Conservation (phyloP, 1,139 yeast genomes). For the Saccharomyces pastorianus region DNA sequence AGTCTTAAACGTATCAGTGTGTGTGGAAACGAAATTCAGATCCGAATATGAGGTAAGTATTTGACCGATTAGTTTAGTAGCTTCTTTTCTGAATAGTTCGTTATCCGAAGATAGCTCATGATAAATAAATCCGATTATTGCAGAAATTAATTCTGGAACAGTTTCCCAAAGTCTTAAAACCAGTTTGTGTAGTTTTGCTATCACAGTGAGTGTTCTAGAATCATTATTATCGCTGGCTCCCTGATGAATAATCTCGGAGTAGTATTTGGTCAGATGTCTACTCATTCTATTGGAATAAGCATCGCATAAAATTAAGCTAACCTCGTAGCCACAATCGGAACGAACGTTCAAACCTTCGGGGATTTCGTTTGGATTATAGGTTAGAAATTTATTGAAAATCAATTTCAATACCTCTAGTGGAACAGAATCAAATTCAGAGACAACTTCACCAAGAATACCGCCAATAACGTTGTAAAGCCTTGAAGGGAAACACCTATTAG, state of each 20-base stretch:
- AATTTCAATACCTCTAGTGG: constrained; percentile 56
- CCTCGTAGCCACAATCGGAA: constrained; percentile 52
- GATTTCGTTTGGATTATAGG: constrained; percentile 28
- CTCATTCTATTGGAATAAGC: constrained; percentile 68
- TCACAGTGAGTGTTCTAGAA: constrained; percentile 32
- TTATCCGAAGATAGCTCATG: constrained; percentile 75
- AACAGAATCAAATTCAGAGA: constrained; percentile 65
- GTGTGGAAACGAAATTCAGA: constrained; percentile 52
- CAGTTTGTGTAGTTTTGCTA: constrained; percentile 54
- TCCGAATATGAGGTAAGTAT: constrained; percentile 48
- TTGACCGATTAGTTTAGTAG: constrained; percentile 66
- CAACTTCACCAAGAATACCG: constrained; percentile 66
- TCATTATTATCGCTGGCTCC: constrained; percentile 31
- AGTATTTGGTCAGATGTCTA: constrained; percentile 69
- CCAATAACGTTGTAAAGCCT: constrained; percentile 53
- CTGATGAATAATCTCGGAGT: constrained; percentile 66
- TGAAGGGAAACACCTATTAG: constrained; percentile 35
- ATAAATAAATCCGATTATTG: constrained; percentile 73
- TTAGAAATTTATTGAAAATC: constrained; percentile 41
- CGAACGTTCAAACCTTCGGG: constrained; percentile 30
- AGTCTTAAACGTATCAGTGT: constrained; percentile 52
- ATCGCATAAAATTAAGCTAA: constrained; percentile 63
- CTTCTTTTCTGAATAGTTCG: constrained; percentile 51
- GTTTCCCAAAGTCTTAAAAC: constrained; percentile 67
- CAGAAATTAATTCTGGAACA: constrained; percentile 65